Conservation (phyloP, 73 alveolate species). For the Uronychia setigera region DNA sequence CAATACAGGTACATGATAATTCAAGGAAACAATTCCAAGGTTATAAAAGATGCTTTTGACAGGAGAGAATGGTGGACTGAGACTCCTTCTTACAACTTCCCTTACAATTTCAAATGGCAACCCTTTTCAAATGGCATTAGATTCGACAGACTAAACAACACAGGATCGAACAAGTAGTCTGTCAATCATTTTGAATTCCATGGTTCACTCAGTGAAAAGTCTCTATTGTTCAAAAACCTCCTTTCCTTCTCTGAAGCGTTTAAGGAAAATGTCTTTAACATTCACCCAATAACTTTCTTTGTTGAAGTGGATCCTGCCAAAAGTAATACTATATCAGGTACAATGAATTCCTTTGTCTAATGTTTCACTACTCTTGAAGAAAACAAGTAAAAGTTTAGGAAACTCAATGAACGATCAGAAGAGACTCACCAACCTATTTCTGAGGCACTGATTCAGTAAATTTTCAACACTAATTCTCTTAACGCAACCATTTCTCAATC, state of each 20-base stretch:
- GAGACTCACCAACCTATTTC: not conserved
- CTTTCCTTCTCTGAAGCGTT: slow-evolving; percentile 68
- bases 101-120: slow-evolving; percentile 85
- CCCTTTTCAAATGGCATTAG: slow-evolving; percentile 78
- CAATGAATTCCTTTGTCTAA: slow-evolving; percentile 29
- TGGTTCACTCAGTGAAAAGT: slow-evolving; percentile 84
- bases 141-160: slow-evolving; percentile 67
- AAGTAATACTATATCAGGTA: not conserved
- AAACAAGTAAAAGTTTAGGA: slow-evolving; percentile 25
- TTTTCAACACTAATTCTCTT: not conserved
- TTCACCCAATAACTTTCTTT: slow-evolving; percentile 79
- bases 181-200: slow-evolving; percentile 98
- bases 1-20: slow-evolving; percentile 48
- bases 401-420: not conserved
- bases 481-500: not conserved
- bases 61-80: slow-evolving; percentile 71
- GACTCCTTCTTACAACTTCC: slow-evolving; percentile 23
- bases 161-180: slow-evolving; percentile 58
- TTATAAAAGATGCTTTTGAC: slow-evolving; percentile 57
- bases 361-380: slow-evolving; percentile 42
- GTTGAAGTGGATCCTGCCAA: slow-evolving; percentile 45
- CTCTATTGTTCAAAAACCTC: slow-evolving; percentile 83
- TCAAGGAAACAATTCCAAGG: slow-evolving; percentile 76
- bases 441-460: not conserved
- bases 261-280: slow-evolving; percentile 81